These are phyloP conservation scores for Orbilia javanica DNA, from an alignment of 2,329 filamentous ascomycete genomes.

Conservation along the genomic window DNA sequence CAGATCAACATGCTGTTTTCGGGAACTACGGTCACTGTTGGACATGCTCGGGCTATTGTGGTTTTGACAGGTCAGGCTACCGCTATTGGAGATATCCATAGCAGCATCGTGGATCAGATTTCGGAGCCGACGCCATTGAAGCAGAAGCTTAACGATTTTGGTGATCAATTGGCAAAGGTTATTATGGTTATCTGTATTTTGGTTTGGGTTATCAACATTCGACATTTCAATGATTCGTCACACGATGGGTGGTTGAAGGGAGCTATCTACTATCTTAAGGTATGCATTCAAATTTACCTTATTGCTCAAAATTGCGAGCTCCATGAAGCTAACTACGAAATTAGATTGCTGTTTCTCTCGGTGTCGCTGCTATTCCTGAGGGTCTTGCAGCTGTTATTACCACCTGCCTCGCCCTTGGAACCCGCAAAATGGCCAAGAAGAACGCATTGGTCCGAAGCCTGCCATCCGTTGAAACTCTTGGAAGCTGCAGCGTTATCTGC, in stretches of 20 bases:
- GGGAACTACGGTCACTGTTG: slow-evolving; percentile 95
- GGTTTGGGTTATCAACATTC: slow-evolving; percentile 98
- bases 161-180: slow-evolving; percentile 94
- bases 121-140: slow-evolving; percentile 97
- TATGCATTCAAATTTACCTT: slow-evolving; percentile 43
- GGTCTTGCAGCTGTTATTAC: slow-evolving; percentile 98
- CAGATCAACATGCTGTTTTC: slow-evolving; percentile 99
- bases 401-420: slow-evolving; percentile 95
- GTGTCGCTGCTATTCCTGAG: slow-evolving; percentile 97
- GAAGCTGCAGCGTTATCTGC: slow-evolving; percentile 99
- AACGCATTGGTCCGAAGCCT: slow-evolving; percentile 96
- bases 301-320: background rate
- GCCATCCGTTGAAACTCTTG: slow-evolving; percentile 95
- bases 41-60: slow-evolving; percentile 90
- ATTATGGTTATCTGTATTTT: slow-evolving; percentile 96
- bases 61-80: slow-evolving; percentile 89
- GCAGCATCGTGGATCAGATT: slow-evolving; percentile 97
- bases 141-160: slow-evolving; percentile 98
- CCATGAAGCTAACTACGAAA: slow-evolving; percentile 33
- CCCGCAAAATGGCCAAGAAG: slow-evolving; percentile 98
- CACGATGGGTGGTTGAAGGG: slow-evolving; percentile 96
- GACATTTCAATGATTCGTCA: slow-evolving; percentile 93
- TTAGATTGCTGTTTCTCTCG: slow-evolving; percentile 92
- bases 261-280: slow-evolving; percentile 97
- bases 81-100: slow-evolving; percentile 97